These are phyloP conservation scores for Spathaspora sp. DNA, from an alignment of 805 yeast species.

Conservation along the genomic window DNA sequence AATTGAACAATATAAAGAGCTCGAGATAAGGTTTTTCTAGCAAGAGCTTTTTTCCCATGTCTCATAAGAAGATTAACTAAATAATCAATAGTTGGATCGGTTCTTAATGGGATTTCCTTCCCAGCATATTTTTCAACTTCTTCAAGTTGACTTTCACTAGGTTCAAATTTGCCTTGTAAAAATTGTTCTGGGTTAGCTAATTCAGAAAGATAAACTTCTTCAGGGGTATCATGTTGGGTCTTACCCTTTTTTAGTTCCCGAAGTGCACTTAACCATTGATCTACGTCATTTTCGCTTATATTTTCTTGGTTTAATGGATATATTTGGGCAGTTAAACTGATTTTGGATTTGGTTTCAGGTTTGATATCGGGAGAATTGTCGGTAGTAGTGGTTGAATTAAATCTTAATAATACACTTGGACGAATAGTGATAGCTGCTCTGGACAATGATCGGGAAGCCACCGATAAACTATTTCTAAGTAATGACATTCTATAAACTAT, in stretches of 20 bases:
- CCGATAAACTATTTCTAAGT: not conserved
- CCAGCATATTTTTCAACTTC: slow-evolving; percentile 50
- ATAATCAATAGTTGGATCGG: slow-evolving; percentile 71
- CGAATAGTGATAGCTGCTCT: not conserved
- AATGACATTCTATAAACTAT: not conserved
- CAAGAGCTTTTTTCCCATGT: slow-evolving; percentile 81
- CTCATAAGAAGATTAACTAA: slow-evolving; percentile 88
- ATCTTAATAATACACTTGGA: slow-evolving; percentile 1
- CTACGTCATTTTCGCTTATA: slow-evolving; percentile 38
- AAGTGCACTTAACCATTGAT: slow-evolving; percentile 46
- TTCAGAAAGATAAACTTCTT: slow-evolving; percentile 38
- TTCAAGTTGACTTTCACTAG: slow-evolving; percentile 60
- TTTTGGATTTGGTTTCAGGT: not conserved
- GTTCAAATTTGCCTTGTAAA: slow-evolving; percentile 43
- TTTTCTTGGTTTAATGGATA: slow-evolving; percentile 35
- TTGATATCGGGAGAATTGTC: not conserved
- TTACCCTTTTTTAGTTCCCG: slow-evolving; percentile 33
- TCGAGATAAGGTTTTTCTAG: slow-evolving; percentile 66
- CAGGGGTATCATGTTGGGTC: slow-evolving; percentile 25
- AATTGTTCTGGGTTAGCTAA: slow-evolving; percentile 32
- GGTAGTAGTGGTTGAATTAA: slow-evolving; percentile 1
- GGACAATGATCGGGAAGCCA: not conserved
- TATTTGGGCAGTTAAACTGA: slow-evolving; percentile 30
- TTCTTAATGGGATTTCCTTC: slow-evolving; percentile 54
- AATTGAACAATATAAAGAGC: slow-evolving; percentile 79